Base-by-base conservation (phyloP, 331 rosid species). In the Arachis monticola region DNA sequence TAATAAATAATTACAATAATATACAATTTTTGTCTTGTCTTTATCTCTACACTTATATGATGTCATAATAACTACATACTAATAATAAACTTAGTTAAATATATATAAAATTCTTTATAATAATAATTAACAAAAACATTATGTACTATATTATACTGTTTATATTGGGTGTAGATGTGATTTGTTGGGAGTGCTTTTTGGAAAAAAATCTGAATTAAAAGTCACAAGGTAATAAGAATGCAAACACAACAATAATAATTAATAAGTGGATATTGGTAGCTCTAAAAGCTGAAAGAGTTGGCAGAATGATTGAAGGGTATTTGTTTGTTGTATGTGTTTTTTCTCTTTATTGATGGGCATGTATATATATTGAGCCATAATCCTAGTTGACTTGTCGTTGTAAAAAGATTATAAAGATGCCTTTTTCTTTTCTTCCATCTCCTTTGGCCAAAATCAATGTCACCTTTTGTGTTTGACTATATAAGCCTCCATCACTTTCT, bases 371-470 rank as follows among this genome's bases (percentile, higher is more conserved):
- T 56, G 78, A 35, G 62, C 70, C 76, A 48, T 27, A 61, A 70
- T 59, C 55, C 76, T 62, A 77, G 86, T 85, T 89, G 88, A 85
- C 90, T 85, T 77, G 87, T 81, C 87, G 32, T n/a, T 48, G 81
- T 78, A 44, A 35, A 58, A 80, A 60, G 42, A 48, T 35, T 38
- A 10, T 27, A 79, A 73, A 84, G 84, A 80, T 78, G 75, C 71
- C 62, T 60, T 9, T 79, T 55, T 45, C 57, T 22, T 58, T 59
- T 32, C 40, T 64, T 76, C 52, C 22, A 27, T 69, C 30, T 59
- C 64, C 62, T 75, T 79, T 81, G 79, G 60, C 83, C 79, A 30
- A 52, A 75, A 61, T 81, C 69, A 81, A 77, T 83, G 68, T 67
- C 59, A 32, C 78, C 81, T 79, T 87, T 78, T 78, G 52, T 75